Evolutionary conservation across 352 stramenopile genomes (phyloP), one percentile per base, ranked within the genome.

Genomic region (Phytophthora ohioensis): DNA sequence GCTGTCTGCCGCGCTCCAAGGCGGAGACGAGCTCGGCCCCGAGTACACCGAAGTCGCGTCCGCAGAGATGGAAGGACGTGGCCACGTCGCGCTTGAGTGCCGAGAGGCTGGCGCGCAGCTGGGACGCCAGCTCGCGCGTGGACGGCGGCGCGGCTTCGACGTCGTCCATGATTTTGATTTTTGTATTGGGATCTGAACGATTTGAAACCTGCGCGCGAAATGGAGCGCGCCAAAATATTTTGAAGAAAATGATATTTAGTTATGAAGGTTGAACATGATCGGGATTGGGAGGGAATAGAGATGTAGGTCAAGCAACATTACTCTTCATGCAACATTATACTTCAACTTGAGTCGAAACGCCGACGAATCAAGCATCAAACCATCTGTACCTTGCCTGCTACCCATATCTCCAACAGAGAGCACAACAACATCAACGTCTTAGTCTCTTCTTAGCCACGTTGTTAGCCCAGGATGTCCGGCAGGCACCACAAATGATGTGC

Each of bases 31-130:
- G 75, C 55, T 95, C 85, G 5, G 71, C 53, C 2, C 88, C 88
- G 5, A 95, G 73, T n/a, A 86, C 65, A 56, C 75, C 73, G 53
- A 93, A 93, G 71, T 95, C 88, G 53, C 79, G 82, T 47, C 78
- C 76, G 63, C 85, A 95, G 34, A 93, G 73, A 11, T 83, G 80
- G 53, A 95, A 84, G 42, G 85, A 93, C 9, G 77, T 65, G 43
- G 81, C 75, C 52, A 95, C 84, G 66, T 95, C 88, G 52, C 69
- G 75, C 56, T 88, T 84, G 38, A 95, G 81, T 38, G 71, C 62
- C 2, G 34, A 53, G 8, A 95, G 68, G 39, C 76, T 80, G 36
- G 42, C 36, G 38, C 77, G 75, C 42, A 93, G 76, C 47, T 85
- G 79, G 35, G 58, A 34, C 32, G 78, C 46, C 41, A 74, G 58